Conservation (phyloP, 2,329 filamentous ascomycete species). For the Pyricularia pennisetigena region DNA sequence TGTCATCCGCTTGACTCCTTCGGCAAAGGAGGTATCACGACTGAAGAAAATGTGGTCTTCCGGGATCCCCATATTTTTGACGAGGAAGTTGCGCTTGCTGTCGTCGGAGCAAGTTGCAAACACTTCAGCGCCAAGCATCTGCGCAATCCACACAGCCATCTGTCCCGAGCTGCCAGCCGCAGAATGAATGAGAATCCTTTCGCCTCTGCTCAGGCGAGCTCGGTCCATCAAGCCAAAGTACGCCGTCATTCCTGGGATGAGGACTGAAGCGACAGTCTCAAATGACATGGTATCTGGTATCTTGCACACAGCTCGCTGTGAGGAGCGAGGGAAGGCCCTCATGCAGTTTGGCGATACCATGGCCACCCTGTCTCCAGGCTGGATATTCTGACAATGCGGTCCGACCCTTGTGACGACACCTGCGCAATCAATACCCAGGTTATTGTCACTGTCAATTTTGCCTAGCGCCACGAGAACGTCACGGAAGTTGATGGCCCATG, state of each 20-base stretch:
- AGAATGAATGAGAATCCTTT: conserved; percentile 13
- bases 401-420: conserved; percentile 22
- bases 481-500: conserved; percentile 25
- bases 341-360: background rate
- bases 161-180: conserved; percentile 13
- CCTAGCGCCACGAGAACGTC: conserved; percentile 28
- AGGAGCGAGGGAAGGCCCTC: conserved; percentile 7
- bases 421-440: conserved; percentile 18
- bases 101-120: conserved; percentile 25
- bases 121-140: conserved; percentile 13
- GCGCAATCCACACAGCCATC: conserved; percentile 9
- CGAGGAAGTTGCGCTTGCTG: conserved; percentile 24
- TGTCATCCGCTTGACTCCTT: conserved; percentile 13
- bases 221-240: conserved; percentile 15
- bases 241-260: conserved; percentile 16
- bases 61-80: conserved; percentile 13
- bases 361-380: conserved; percentile 18
- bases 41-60: conserved; percentile 22
- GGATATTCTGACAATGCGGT: conserved; percentile 13
- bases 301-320: conserved; percentile 11
- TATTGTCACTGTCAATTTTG: conserved; percentile 17
- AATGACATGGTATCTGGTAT: conserved; percentile 17
- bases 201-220: conserved; percentile 13
- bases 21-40: conserved; percentile 9
- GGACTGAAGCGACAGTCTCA: conserved; percentile 14